These are phyloP conservation scores for Sporodiniella umbellata DNA, from an alignment of 371 early-diverging fungal genomes.

Conservation along the genomic window DNA sequence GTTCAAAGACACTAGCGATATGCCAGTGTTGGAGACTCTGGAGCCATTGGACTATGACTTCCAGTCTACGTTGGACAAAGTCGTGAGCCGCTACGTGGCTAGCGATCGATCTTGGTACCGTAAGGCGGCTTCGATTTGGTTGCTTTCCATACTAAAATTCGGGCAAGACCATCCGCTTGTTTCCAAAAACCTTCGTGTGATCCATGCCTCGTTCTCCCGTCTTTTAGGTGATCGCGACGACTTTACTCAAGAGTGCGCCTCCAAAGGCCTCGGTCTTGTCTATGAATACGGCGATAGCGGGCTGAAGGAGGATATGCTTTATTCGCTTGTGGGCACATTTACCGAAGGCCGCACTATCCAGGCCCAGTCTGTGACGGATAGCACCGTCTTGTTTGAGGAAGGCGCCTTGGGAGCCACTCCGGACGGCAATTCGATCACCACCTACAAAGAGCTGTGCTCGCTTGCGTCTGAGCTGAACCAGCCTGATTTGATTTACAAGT, in stretches of 20 bases:
- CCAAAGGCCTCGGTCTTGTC: constrained; percentile 84
- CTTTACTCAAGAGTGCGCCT: constrained; percentile 79
- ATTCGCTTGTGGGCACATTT: constrained; percentile 60
- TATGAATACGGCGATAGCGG: constrained; percentile 81
- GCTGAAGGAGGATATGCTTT: constrained; percentile 63
- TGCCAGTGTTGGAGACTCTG: constrained; percentile 15
- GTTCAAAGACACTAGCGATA: constrained; percentile 61
- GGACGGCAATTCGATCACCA: constrained; percentile 78
- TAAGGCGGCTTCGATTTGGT: constrained; percentile 85
- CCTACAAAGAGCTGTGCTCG: constrained; percentile 83
- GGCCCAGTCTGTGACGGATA: constrained; percentile 73
- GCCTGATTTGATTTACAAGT: constrained; percentile 92
- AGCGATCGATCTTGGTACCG: constrained; percentile 61
- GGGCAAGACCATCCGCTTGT: constrained; percentile 53
- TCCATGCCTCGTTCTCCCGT: constrained; percentile 72
- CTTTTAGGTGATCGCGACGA: constrained; percentile 83
- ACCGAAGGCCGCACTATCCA: constrained; percentile 52
- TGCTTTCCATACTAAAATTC: constrained; percentile 79
- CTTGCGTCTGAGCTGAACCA: constrained; percentile 91
- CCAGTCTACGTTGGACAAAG: constrained; percentile 46
- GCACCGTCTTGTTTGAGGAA: constrained; percentile 74
- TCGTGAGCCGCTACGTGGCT: constrained; percentile 47
- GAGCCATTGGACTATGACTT: constrained; percentile 14
- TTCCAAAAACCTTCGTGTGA: constrained; percentile 45
- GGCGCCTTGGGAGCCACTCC: constrained; percentile 73